Percentiles rank a stretch among this genome's conserved stretches.
phyloP scores from a whole-genome alignment of 768 basidiomycete species.

The Lyophyllum decastes region DNA sequence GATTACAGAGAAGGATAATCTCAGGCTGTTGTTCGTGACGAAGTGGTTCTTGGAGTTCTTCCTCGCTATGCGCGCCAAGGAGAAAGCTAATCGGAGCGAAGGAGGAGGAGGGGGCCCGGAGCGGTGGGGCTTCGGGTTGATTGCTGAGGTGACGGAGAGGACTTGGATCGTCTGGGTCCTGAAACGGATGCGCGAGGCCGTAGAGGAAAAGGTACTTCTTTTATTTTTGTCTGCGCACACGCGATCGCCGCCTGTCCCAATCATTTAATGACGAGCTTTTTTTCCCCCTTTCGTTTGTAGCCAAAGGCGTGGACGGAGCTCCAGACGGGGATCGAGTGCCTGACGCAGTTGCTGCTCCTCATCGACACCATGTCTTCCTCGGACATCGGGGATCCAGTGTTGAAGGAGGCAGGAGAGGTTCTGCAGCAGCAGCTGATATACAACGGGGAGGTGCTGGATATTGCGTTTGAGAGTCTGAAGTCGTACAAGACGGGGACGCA shows the following conservation, averaged over 20 bases:
- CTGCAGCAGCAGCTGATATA: constrained; percentile 93
- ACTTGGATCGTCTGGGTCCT: constrained; percentile 91
- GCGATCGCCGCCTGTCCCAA: no score
- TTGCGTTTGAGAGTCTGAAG: constrained; percentile 75
- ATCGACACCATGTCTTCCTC: constrained; percentile 80
- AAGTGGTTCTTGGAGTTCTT: constrained; percentile 96
- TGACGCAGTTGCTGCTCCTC: constrained; percentile 88
- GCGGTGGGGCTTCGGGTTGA: constrained; percentile 68
- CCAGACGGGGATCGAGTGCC: constrained; percentile 91
- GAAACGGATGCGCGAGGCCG: constrained; percentile 81
- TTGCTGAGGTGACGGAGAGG: constrained; percentile 86
- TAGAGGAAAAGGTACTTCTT: constrained; percentile 81
- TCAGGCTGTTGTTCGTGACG: constrained; percentile 82
- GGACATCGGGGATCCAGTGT: constrained; percentile 40
- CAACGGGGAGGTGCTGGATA: constrained; percentile 92
- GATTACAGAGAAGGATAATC: constrained; percentile 92
- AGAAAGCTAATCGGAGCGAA: constrained; percentile 24
- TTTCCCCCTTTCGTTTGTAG: constrained; percentile 38
- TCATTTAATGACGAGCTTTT: neutral
- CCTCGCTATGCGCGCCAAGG: constrained; percentile 51
- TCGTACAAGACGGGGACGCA: constrained; percentile 82
- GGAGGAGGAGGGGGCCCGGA: constrained; percentile 15
- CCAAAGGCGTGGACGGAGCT: constrained; percentile 94
- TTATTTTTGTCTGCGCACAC: neutral
- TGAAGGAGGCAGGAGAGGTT: constrained; percentile 76